A percentile compares a stretch with the other conserved stretches of the same genome.
Conservation (phyloP, 176 grass and related monocot genomes). For the Zea mays region Zm-B73-REFERENCE-NAM-5.0 NC_050097.1:237262501-237263000, state of each 20-base stretch:
- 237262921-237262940: slow-evolving; percentile 37
- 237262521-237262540: slow-evolving; percentile 50
- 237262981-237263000: slow-evolving; percentile 2
- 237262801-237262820: slow-evolving; percentile 51
- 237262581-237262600: slow-evolving; percentile 51
- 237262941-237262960: slow-evolving; percentile 46
- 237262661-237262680: slow-evolving; percentile 57
- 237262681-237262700: slow-evolving; percentile 22
- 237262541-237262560: slow-evolving; percentile 54
- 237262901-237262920: slow-evolving; percentile 29
- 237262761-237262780: slow-evolving; percentile 45
- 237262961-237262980: slow-evolving; percentile 63
- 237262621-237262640: slow-evolving; percentile 64
- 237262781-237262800: slow-evolving; percentile 64
- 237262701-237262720: slow-evolving; percentile 27
- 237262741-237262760: slow-evolving; percentile 39
- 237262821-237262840: slow-evolving; percentile 70
- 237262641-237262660: slow-evolving; percentile 84
- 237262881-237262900: slow-evolving; percentile 41
- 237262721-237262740: slow-evolving; percentile 64
- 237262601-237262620: slow-evolving; percentile 32
- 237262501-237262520: slow-evolving; percentile 53
- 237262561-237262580: slow-evolving; percentile 43
- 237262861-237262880: slow-evolving; percentile 55
- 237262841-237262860: slow-evolving; percentile 67